phyloP scores from a whole-genome alignment of 2,329 filamentous ascomycete genomes.

The Neocucurbitaria cava region DNA sequence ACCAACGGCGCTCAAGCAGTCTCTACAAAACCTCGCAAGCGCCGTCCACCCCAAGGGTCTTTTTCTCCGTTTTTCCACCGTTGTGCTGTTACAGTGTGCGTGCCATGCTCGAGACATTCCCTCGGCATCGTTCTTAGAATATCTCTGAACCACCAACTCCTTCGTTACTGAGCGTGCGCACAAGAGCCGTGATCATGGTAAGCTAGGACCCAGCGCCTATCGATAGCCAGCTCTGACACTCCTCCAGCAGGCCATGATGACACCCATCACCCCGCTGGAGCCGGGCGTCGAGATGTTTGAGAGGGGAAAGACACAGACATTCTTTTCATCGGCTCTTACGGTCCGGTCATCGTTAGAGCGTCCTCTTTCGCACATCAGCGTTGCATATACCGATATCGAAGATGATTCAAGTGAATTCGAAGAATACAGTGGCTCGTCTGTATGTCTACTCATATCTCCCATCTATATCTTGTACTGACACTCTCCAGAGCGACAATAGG shows the following conservation, averaged over 20 bases:
- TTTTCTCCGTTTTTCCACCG: conserved; percentile 44
- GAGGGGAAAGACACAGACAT: conserved; percentile 59
- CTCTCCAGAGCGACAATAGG: conserved; percentile 61
- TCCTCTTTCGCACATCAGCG: conserved; percentile 74
- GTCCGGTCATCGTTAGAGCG: conserved; percentile 56
- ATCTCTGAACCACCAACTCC: conserved; percentile 18
- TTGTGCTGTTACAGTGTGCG: conserved; percentile 38
- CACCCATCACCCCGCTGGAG: conserved; percentile 53
- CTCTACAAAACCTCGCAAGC: conserved; percentile 53
- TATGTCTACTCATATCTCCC: conserved; percentile 53
- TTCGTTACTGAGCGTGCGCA: conserved; percentile 24
- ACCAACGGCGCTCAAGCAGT: conserved; percentile 36
- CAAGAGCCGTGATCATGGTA: conserved; percentile 46
- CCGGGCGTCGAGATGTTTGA: conserved; percentile 58
- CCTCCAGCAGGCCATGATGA: conserved; percentile 54
- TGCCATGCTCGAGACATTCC: conserved; percentile 40
- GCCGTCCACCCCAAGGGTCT: conserved; percentile 51
- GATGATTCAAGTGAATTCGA: conserved; percentile 57
- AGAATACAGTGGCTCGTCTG: conserved; percentile 68
- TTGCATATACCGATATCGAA: conserved; percentile 80
- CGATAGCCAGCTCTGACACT: conserved; percentile 28
- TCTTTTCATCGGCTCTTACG: conserved; percentile 60
- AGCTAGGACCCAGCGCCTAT: conserved; percentile 14
- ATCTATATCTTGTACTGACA: conserved; percentile 28
- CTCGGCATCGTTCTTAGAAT: conserved; percentile 31